Conservation (phyloP, 179 eudicot species). For the Gypsophila paniculata region DNA sequence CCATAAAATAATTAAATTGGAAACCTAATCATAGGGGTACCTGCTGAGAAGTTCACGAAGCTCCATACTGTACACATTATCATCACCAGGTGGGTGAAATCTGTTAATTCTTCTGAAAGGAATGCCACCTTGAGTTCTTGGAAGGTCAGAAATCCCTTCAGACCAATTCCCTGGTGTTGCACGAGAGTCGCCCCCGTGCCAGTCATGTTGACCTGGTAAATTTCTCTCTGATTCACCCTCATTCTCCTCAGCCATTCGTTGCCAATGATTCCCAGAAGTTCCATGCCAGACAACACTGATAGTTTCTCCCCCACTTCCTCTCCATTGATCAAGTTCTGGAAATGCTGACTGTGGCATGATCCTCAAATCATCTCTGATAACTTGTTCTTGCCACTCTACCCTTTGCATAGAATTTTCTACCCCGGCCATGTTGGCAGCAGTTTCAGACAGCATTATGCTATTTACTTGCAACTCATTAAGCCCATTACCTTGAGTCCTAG, state of each 20-base stretch:
- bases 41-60: slow-evolving; percentile 95
- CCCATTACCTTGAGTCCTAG: slow-evolving; percentile 42
- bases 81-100: slow-evolving; percentile 93
- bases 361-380: slow-evolving; percentile 47
- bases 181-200: slow-evolving; percentile 49
- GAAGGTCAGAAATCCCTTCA: slow-evolving; percentile 55
- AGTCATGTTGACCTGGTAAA: slow-evolving; percentile 40
- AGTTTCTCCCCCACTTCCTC: slow-evolving; percentile 37
- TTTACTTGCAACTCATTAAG: slow-evolving; percentile 37
- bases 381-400: slow-evolving; percentile 46
- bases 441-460: slow-evolving; percentile 34
- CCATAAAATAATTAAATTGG: not conserved
- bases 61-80: slow-evolving; percentile 95
- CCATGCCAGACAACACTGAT: slow-evolving; percentile 47
- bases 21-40: slow-evolving; percentile 29
- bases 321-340: slow-evolving; percentile 50
- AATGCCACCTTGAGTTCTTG: slow-evolving; percentile 48
- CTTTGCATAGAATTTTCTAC: slow-evolving; percentile 40
- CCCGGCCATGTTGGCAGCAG: slow-evolving; percentile 36
- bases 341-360: slow-evolving; percentile 38
- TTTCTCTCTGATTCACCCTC: slow-evolving; percentile 38
- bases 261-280: slow-evolving; percentile 44
- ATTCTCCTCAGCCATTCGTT: slow-evolving; percentile 36
- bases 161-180: slow-evolving; percentile 58
- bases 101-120: slow-evolving; percentile 59